Base-by-base conservation (phyloP, 345 rosid genomes). In the Moringa oleifera region DNA sequence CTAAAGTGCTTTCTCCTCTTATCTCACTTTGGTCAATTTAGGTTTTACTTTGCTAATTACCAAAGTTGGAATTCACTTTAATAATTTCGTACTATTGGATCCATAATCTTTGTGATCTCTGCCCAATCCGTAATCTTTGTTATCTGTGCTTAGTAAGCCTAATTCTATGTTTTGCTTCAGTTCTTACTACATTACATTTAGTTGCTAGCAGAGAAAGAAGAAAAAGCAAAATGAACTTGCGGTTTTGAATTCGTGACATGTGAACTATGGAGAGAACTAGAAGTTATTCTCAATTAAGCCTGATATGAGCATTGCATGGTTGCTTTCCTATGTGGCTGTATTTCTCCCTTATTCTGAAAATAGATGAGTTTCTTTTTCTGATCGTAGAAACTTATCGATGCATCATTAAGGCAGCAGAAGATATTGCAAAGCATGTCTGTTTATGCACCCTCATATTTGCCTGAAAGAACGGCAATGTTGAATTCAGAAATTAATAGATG, bases 381-480 rank as follows among this genome's bases (percentile, higher is more conserved):
- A 37, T 71, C 68, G 80, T 83, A 91, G 96, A 89, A 81, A 77
- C 87, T 85, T 37, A 85, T 90, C 0, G 85, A 82, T 51, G 91
- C 83, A 20, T 83, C 95, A 4, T 54, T 86, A 57, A 58, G 69
- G 70, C 99, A 94, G 75, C 90, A 86, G 75, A 82, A 46, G 84
- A 88, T 66, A 67, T 71, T 90, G 85, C 89, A 88, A 75, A 81
- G 63, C 66, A 79, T 90, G 84, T 78, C 79, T 53, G 62, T 65
- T 59, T 78, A 80, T 72, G 81, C 75, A 56, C 87, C 86, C 13
- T 74, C 80, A 7, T 71, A 68, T 67, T 58, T 75, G 22, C 79
- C 78, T 18, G 86, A 81, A 8, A 83, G 79, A 73, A 58, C 72
- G 54, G 53, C 77, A 20, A 52, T 68, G 63, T 54, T 68, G 58